These are phyloP conservation scores for Akanthomyces muscarius DNA, from an alignment of 2,329 filamentous ascomycete species.

Conservation along the genomic window DNA sequence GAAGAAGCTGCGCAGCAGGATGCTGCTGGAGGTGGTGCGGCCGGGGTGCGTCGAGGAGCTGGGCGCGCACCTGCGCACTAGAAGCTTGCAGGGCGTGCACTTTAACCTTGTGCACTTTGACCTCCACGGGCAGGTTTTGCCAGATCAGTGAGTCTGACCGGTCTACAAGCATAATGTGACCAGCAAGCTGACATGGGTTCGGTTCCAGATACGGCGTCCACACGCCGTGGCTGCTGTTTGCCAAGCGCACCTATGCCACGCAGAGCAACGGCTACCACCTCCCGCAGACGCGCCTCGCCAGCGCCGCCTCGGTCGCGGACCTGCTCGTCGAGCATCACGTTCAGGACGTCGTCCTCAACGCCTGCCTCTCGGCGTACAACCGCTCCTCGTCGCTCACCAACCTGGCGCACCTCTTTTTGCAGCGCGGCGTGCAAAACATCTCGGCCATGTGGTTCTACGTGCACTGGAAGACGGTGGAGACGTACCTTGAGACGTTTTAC, in stretches of 20 bases:
- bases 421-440: slow-evolving; percentile 25
- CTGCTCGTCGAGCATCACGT: slow-evolving; percentile 24
- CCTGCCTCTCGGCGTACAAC: slow-evolving; percentile 29
- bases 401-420: slow-evolving; percentile 28
- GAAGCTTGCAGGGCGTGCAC: slow-evolving; percentile 22
- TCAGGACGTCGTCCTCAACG: slow-evolving; percentile 29
- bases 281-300: slow-evolving; percentile 25
- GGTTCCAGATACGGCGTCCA: slow-evolving; percentile 20
- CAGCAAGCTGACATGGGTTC: not conserved
- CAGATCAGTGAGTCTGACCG: slow-evolving; percentile 23
- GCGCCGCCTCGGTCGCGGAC: slow-evolving; percentile 23
- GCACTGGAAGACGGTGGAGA: slow-evolving; percentile 27
- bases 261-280: slow-evolving; percentile 20
- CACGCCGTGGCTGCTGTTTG: slow-evolving; percentile 27
- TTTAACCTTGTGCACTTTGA: slow-evolving; percentile 30
- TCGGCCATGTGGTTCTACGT: slow-evolving; percentile 31
- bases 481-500: slow-evolving; percentile 28
- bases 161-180: too few species aligned
- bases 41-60: slow-evolving; percentile 26
- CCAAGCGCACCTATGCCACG: slow-evolving; percentile 21
- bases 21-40: slow-evolving; percentile 26
- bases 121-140: slow-evolving; percentile 26
- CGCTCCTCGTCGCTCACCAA: slow-evolving; percentile 23
- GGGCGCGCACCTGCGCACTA: slow-evolving; percentile 22
- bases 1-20: slow-evolving; percentile 25